Evolutionary conservation across 176 grass and related monocot species (phyloP).

Genomic region (Zoysia japonica): DNA sequence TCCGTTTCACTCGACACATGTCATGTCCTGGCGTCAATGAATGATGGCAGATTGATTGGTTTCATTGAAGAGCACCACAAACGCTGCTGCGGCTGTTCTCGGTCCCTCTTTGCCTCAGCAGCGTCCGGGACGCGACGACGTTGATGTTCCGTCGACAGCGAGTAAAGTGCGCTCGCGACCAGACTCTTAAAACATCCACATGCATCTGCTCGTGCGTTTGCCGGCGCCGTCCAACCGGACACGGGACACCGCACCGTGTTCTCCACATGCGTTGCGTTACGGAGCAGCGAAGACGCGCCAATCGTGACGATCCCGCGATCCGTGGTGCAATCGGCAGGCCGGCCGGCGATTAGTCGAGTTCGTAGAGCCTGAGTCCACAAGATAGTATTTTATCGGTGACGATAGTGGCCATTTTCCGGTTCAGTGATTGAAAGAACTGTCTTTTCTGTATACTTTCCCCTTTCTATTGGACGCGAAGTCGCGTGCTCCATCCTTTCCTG

Average conservation of each 20-base stretch:
- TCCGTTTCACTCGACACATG: too few species aligned
- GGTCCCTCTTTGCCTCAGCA: neutral
- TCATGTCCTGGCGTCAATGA: neutral
- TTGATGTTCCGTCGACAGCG: slow-evolving; percentile 7
- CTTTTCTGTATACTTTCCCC: too few species aligned
- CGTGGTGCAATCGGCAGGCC: neutral
- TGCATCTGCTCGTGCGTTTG: neutral
- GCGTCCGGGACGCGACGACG: neutral
- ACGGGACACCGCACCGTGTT: neutral
- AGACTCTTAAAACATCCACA: slow-evolving; percentile 12
- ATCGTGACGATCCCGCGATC: neutral
- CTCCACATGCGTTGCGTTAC: neutral
- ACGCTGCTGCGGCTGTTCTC: neutral
- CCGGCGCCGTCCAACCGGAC: neutral
- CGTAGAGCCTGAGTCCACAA: too few species aligned
- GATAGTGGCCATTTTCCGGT: too few species aligned
- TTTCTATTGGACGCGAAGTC: too few species aligned
- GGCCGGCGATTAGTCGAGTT: neutral
- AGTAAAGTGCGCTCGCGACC: neutral
- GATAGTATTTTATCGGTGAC: too few species aligned
- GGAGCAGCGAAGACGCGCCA: neutral
- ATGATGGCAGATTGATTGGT: slow-evolving; percentile 13
- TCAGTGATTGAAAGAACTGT: too few species aligned
- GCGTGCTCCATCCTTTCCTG: too few species aligned
- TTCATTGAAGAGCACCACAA: neutral